These are phyloP conservation scores for Flaveria ramosissima DNA, from an alignment of 129 eudicot species.

Conservation along the genomic window DNA sequence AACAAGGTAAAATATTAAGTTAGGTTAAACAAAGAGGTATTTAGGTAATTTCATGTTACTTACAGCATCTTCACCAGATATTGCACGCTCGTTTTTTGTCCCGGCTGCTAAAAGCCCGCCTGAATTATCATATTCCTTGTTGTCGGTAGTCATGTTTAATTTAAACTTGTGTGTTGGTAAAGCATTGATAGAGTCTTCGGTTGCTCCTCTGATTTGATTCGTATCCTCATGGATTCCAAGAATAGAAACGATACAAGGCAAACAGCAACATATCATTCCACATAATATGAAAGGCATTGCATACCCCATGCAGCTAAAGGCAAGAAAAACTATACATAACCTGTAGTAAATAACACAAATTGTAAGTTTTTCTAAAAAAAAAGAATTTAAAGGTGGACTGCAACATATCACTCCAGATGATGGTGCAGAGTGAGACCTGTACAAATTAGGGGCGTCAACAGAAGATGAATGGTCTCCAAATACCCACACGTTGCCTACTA, in stretches of 20 bases:
- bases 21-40: not conserved
- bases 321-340: conserved; percentile 62
- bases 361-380: not conserved
- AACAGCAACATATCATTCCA: conserved; percentile 73
- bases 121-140: conserved; percentile 39
- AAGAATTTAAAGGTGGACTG: not conserved
- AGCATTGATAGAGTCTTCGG: conserved; percentile 52
- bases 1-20: not conserved
- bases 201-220: conserved; percentile 59
- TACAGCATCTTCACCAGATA: conserved; percentile 73
- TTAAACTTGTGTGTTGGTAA: conserved; percentile 61
- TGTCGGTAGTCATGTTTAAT: conserved; percentile 30
- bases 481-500: conserved; percentile 70
- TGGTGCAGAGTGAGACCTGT: conserved; percentile 37
- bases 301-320: conserved; percentile 69
- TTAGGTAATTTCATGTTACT: conserved; percentile 24
- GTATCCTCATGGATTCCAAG: conserved; percentile 68
- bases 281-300: conserved; percentile 79
- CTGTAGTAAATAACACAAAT: conserved; percentile 36
- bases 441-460: conserved; percentile 68
- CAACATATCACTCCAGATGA: not conserved
- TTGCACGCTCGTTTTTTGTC: conserved; percentile 61
- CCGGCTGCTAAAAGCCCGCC: conserved; percentile 65
- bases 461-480: conserved; percentile 70
- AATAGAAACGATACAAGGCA: conserved; percentile 62